phyloP scores from a whole-genome alignment of 139 green algal genomes.

The Closterium sp. region DNA sequence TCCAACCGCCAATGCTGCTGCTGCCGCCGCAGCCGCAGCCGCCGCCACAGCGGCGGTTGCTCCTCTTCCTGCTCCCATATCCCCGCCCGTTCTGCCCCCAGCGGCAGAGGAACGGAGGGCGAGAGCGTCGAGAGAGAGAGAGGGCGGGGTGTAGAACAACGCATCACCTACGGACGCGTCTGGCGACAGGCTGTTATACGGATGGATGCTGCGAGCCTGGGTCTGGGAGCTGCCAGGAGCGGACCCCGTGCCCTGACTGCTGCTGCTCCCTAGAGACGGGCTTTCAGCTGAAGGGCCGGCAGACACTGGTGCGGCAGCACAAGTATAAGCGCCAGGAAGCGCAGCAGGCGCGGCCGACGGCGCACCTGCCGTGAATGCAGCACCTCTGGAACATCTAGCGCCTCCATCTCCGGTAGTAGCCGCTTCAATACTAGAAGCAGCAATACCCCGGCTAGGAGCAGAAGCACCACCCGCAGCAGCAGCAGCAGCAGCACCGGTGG shows the following conservation, averaged over 20 bases:
- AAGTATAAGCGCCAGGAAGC: background rate
- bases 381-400: background rate
- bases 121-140: background rate
- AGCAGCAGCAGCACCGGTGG: background rate
- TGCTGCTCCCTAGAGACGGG: background rate
- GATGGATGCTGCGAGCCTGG: background rate
- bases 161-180: background rate
- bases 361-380: background rate
- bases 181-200: background rate
- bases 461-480: background rate
- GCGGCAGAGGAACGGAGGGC: background rate
- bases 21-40: no score
- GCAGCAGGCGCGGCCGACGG: background rate
- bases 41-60: background rate
- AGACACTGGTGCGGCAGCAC: background rate
- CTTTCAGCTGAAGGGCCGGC: background rate
- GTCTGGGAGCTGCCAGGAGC: background rate
- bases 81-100: background rate
- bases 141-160: background rate
- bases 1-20: background rate
- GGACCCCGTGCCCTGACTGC: background rate
- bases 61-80: background rate
- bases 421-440: background rate
- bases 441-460: background rate
- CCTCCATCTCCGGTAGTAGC: no score